Percentiles rank a stretch among this genome's conserved stretches.
These are phyloP conservation scores for Sabuloglossum arenarium DNA, from an alignment of 495 filamentous ascomycete genomes.

Conservation along the genomic window DNA sequence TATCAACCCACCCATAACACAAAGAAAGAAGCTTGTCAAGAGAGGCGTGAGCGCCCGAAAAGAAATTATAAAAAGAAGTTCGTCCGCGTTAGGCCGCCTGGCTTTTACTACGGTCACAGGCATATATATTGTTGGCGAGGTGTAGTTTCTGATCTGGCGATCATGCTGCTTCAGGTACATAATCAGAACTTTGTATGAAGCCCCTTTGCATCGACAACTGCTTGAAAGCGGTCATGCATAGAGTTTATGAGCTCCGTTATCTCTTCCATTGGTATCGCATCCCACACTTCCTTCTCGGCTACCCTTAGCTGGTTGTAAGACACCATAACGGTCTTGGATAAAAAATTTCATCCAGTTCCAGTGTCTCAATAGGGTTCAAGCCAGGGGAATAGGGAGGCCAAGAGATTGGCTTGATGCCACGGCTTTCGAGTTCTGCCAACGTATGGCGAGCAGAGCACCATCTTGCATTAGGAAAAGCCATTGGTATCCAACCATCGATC, in stretches of 20 bases:
- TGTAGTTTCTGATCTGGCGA: too few species aligned
- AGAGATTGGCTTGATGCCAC: constrained; percentile 5
- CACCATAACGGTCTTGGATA: not conserved
- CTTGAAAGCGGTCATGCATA: constrained; percentile 1
- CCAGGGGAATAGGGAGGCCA: constrained; percentile 12
- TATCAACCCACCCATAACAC: too few species aligned
- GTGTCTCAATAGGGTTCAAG: constrained; percentile 14
- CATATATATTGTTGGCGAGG: too few species aligned
- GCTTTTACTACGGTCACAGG: too few species aligned
- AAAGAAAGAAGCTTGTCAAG: too few species aligned
- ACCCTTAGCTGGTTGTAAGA: not conserved
- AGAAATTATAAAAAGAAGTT: too few species aligned
- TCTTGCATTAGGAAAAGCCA: constrained; percentile 8
- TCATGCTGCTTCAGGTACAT: too few species aligned
- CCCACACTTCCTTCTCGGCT: not conserved
- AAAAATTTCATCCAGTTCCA: constrained; percentile 11
- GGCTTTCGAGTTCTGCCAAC: not conserved
- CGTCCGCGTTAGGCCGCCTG: too few species aligned
- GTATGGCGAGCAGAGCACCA: constrained; percentile 6
- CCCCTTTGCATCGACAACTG: not conserved
- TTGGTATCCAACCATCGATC: constrained; percentile 6
- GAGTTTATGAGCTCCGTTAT: not conserved
- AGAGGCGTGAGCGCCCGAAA: too few species aligned
- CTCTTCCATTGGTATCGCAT: not conserved
- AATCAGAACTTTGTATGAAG: not conserved